Conservation (phyloP, 2,329 filamentous ascomycete species). For the Pseudocercospora vitis region DNA sequence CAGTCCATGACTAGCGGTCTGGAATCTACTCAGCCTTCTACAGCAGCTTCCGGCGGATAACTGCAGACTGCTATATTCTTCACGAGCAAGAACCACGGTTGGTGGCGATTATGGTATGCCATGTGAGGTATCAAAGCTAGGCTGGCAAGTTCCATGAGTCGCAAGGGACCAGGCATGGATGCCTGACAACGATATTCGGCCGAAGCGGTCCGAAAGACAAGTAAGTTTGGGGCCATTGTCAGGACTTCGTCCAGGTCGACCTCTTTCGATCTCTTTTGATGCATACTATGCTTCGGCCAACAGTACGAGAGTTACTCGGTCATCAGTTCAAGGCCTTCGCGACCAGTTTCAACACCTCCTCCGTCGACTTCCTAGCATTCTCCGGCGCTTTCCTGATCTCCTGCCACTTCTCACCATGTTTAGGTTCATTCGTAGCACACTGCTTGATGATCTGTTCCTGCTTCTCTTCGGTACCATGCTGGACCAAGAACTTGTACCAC, state of each 20-base stretch:
- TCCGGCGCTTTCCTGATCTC: slow-evolving; percentile 77
- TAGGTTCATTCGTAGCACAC: slow-evolving; percentile 78
- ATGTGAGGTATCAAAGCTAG: not conserved
- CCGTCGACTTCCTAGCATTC: slow-evolving; percentile 71
- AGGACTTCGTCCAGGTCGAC: too few species aligned
- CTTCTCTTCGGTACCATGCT: slow-evolving; percentile 96
- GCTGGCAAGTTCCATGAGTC: not conserved
- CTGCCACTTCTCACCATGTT: slow-evolving; percentile 93
- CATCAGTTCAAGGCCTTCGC: slow-evolving; percentile 55
- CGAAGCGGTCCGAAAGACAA: not conserved
- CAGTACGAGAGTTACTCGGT: too few species aligned
- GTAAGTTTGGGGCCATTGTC: too few species aligned
- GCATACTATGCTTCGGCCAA: too few species aligned
- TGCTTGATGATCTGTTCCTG: slow-evolving; percentile 78
- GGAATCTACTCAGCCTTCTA: not conserved
- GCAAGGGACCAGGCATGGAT: not conserved
- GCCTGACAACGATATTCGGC: not conserved
- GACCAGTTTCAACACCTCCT: slow-evolving; percentile 81
- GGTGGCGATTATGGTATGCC: not conserved
- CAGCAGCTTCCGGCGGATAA: not conserved
- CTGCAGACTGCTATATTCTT: not conserved
- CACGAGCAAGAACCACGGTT: not conserved
- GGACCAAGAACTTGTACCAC: slow-evolving; percentile 90
- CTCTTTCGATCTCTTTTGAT: too few species aligned
- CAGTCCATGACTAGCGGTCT: too few species aligned